Evolutionary conservation across 306 rosid species (phyloP).

Genomic region (Medicago lupulina): DNA sequence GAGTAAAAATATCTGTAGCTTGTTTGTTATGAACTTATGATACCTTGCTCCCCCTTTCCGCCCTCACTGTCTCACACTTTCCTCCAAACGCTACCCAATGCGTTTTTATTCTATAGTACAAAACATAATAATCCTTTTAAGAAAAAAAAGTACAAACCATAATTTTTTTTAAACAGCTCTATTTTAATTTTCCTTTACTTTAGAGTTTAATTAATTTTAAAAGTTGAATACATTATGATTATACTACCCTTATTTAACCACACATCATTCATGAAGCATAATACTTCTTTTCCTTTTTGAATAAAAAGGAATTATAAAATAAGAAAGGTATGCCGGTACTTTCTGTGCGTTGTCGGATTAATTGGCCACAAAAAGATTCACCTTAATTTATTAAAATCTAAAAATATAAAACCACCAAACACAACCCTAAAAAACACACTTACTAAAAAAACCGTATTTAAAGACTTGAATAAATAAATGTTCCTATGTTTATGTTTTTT

Average conservation of each 20-base stretch:
- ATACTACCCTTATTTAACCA: neutral
- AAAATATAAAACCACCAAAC: neutral
- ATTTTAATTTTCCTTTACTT: neutral
- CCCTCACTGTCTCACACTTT: neutral
- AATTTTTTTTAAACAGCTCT: neutral
- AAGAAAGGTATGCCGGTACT: slow-evolving; percentile 52
- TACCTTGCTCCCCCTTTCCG: neutral
- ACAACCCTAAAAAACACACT: slow-evolving; percentile 35
- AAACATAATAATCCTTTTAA: too few species aligned
- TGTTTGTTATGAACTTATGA: too few species aligned
- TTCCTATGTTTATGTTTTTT: neutral
- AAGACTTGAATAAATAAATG: slow-evolving; percentile 4
- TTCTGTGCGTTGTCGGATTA: slow-evolving; percentile 80
- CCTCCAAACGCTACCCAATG: neutral
- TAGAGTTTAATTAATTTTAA: neutral
- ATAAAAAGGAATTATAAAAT: slow-evolving; percentile 36
- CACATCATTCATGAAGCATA: slow-evolving; percentile 13
- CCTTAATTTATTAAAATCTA: slow-evolving; percentile 29
- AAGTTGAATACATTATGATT: neutral
- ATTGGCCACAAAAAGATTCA: slow-evolving; percentile 74
- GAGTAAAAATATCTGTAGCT: too few species aligned
- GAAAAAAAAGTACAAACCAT: too few species aligned
- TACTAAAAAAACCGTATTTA: slow-evolving; percentile 1
- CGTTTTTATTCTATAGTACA: neutral
- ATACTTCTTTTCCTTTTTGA: neutral